Percentiles rank a stretch among this genome's conserved stretches.
Evolutionary conservation across 176 grass and related monocot genomes (phyloP).

Genomic region (Alopecurus myosuroides): DNA sequence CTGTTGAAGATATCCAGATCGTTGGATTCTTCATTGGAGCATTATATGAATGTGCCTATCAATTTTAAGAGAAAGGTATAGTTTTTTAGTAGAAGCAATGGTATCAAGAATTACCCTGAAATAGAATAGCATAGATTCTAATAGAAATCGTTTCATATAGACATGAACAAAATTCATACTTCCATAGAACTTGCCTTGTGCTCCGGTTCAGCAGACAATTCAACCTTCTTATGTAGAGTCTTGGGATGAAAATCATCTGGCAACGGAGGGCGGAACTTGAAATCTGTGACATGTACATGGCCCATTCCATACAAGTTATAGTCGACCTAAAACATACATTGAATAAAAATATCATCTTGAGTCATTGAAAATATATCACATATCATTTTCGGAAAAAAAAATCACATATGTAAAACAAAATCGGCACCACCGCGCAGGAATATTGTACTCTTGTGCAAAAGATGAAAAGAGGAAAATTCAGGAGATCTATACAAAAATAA

Average conservation of each 20-base stretch:
- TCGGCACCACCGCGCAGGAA: neutral
- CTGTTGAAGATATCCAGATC: constrained; percentile 81
- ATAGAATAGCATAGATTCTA: constrained; percentile 9
- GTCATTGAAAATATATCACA: neutral
- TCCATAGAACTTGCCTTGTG: constrained; percentile 14
- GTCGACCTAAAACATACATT: constrained; percentile 66
- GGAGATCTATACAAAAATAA: neutral
- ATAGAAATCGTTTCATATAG: constrained; percentile 6
- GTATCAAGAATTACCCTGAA: neutral
- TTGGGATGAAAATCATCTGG: constrained; percentile 63
- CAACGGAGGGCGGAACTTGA: constrained; percentile 80
- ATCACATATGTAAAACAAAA: constrained; percentile 7
- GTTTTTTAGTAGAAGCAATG: neutral
- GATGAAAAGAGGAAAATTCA: constrained; percentile 18
- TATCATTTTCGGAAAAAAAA: neutral
- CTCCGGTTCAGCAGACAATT: constrained; percentile 32
- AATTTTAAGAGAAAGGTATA: constrained; percentile 11
- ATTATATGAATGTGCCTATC: constrained; percentile 63
- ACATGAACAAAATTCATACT: neutral
- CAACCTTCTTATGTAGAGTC: constrained; percentile 31
- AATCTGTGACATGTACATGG: constrained; percentile 82
- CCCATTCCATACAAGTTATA: constrained; percentile 99
- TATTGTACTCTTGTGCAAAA: constrained; percentile 4
- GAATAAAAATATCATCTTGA: constrained; percentile 21
- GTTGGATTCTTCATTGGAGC: constrained; percentile 25